Base-by-base conservation (phyloP, 1,284 basidiomycete species). In the Tremellales sp. region DNA sequence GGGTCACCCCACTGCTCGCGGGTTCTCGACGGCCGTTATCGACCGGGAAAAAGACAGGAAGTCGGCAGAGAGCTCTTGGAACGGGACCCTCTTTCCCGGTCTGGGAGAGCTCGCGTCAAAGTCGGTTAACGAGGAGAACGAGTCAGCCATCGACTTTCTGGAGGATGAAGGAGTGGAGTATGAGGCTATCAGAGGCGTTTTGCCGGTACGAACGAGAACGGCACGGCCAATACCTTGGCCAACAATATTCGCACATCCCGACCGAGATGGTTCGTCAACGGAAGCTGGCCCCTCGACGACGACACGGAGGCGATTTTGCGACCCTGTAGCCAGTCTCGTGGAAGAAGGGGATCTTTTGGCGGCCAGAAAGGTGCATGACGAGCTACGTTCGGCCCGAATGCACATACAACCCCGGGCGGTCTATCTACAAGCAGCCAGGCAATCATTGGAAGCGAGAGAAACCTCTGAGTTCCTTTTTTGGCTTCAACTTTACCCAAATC, bases 401-500 rank as follows among this genome's bases (percentile, higher is more conserved):
- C 48, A 31, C 4, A 57, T 67, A n/a, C 51, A 53, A 23, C 56
- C 49, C 17, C 58, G 68, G 22, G 45, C 53, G 27, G 36, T 61
- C 7, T 71, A 71, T 40, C 57, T 68, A 22, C 31, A 46, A 12
- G 56, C 67, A 3, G 67, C 65, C 3, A 15, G 61, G 13, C 7
- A 39, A n/a, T 46, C 48, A 2, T 56, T 64, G 6, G 45, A 49
- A 15, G 48, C 41, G 7, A 40, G 45, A 3, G 52, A 60, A 24
- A 52, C 53, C 8, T 49, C 44, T 8, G 46, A 37, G 6, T 65
- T 64, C 37, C 43, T 70, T 7, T 57, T 61, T 36, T 70, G 68
- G 68, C 48, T 71, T 22, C 51, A 51, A n/a, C 55, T 69, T 21
- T 58, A 62, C 37, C 64, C 68, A 2, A 69, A 69, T 40, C 57